phyloP scores from a whole-genome alignment of 768 basidiomycete genomes.

The Pisolithus marmoratus region DNA sequence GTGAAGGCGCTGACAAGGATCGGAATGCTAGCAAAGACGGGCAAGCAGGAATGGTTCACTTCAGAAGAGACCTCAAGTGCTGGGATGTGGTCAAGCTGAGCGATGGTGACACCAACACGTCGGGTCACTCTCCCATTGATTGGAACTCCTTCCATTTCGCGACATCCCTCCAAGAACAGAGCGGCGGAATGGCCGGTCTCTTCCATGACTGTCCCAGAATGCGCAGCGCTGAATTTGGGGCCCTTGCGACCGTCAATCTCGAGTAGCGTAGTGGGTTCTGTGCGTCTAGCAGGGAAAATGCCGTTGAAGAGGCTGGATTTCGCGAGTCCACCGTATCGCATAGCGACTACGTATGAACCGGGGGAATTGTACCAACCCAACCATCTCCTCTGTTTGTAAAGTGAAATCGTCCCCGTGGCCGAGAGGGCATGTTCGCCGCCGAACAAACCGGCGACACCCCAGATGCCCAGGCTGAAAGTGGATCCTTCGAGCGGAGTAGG shows the following conservation, averaged over 20 bases:
- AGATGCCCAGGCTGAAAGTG: constrained; percentile 23
- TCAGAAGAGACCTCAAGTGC: background rate
- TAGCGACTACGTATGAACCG: constrained; percentile 30
- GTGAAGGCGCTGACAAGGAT: constrained; percentile 18
- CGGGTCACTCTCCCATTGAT: constrained; percentile 2
- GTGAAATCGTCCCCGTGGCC: constrained; percentile 31
- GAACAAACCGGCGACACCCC: constrained; percentile 31
- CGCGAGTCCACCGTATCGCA: constrained; percentile 26
- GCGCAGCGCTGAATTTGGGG: constrained; percentile 8
- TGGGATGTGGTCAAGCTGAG: constrained; percentile 1
- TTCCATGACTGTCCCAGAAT: constrained; percentile 11
- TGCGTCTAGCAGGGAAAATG: constrained; percentile 12
- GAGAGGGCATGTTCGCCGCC: constrained; percentile 35
- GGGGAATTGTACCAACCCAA: constrained; percentile 35
- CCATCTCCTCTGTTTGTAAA: constrained; percentile 27
- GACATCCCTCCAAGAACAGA: constrained; percentile 7
- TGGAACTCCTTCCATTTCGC: background rate
- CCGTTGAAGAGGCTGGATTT: constrained; percentile 14
- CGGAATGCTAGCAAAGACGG: constrained; percentile 19
- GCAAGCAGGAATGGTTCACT: background rate
- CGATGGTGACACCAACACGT: constrained; percentile 7
- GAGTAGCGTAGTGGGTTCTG: constrained; percentile 12
- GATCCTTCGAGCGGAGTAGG: constrained; percentile 1
- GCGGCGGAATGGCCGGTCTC: constrained; percentile 13
- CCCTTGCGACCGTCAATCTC: constrained; percentile 11